Evolutionary conservation across 2,329 filamentous ascomycete species (phyloP).

Genomic region (Penicillium griseofulvum): DNA sequence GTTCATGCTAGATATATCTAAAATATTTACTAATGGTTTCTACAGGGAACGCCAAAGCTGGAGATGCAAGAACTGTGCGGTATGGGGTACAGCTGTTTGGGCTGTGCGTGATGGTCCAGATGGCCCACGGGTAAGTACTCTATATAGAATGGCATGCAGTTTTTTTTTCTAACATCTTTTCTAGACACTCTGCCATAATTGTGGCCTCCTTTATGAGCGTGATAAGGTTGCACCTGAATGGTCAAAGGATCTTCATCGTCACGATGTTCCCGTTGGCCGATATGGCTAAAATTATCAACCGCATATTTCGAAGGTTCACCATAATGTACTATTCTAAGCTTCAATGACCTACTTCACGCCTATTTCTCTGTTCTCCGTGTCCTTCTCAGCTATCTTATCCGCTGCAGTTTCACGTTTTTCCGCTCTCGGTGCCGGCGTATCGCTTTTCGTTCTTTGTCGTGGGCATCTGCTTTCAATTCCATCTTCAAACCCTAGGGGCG

Average conservation of each 20-base stretch:
- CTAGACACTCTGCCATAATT: conserved; percentile 88
- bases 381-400: conserved; percentile 2
- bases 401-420: background rate
- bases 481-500: background rate
- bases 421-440: background rate
- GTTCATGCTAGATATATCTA: conserved; percentile 3
- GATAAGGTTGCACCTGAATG: conserved; percentile 78
- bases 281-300: conserved; percentile 16
- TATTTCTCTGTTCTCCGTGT: background rate
- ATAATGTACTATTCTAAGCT: conserved; percentile 7
- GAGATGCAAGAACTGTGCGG: conserved; percentile 82
- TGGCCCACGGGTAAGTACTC: conserved; percentile 69
- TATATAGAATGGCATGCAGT: background rate
- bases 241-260: conserved; percentile 66
- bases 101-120: conserved; percentile 87
- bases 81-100: conserved; percentile 91
- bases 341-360: conserved; percentile 9
- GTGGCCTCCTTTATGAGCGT: conserved; percentile 82
- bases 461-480: background rate
- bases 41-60: conserved; percentile 71
- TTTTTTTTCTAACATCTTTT: conserved; percentile 18
- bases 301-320: background rate
- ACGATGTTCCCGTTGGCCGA: conserved; percentile 41
- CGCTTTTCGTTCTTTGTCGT: background rate
- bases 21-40: conserved; percentile 7